Evolutionary conservation across 1,284 basidiomycete genomes (phyloP).

Genomic region (Rhodotorula sp.): DNA sequence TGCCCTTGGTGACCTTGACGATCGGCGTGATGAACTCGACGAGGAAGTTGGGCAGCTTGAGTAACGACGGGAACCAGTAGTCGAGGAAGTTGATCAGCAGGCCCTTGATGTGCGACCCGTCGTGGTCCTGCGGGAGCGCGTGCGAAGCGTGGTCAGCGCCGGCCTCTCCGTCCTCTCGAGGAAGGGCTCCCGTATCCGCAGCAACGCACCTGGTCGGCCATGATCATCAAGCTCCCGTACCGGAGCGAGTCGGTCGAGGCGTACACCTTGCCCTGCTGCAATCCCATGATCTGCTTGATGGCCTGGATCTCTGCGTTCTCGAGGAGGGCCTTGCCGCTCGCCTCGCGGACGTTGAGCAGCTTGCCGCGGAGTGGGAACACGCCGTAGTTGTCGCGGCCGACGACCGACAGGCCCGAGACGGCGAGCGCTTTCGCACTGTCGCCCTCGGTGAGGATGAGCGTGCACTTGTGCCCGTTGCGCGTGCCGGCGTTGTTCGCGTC

Average conservation of each 20-base stretch:
- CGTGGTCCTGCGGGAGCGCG: conserved; percentile 74
- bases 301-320: conserved; percentile 97
- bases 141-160: conserved; percentile 26
- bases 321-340: conserved; percentile 92
- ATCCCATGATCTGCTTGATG: conserved; percentile 96
- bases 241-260: conserved; percentile 69
- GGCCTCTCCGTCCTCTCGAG: not conserved
- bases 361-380: conserved; percentile 98
- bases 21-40: conserved; percentile 99
- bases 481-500: conserved; percentile 98
- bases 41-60: conserved; percentile 88
- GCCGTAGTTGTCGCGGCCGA: conserved; percentile 94
- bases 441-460: conserved; percentile 97
- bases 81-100: conserved; percentile 98
- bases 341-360: conserved; percentile 95
- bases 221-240: conserved; percentile 97
- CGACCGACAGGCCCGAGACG: conserved; percentile 89
- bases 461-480: conserved; percentile 76
- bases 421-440: conserved; percentile 98
- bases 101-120: conserved; percentile 99
- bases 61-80: conserved; percentile 92
- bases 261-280: conserved; percentile 93
- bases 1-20: conserved; percentile 82
- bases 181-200: no score
- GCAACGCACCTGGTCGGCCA: conserved; percentile 91